These are phyloP conservation scores for Leccinellum luteum DNA, from an alignment of 768 basidiomycete genomes.

Conservation along the genomic window DNA sequence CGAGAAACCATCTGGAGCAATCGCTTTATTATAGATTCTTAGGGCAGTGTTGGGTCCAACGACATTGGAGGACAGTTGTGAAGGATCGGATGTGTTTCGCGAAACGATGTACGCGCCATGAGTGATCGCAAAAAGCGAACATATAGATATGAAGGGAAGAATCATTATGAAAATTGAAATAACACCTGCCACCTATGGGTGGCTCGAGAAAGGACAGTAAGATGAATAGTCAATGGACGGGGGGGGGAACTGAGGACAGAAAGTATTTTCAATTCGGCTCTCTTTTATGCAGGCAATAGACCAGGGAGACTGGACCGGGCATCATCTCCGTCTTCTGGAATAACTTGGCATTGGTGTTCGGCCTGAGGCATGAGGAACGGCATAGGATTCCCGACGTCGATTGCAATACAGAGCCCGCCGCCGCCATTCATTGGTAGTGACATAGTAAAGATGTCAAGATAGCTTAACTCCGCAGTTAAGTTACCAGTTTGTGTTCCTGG, in stretches of 20 bases:
- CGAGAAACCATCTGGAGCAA: conserved; percentile 50
- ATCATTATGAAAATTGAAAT: conserved; percentile 11
- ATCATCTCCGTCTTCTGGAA: neutral
- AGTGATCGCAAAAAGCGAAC: conserved; percentile 5
- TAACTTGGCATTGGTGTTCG: neutral
- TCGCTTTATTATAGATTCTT: conserved; percentile 37
- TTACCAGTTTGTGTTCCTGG: neutral
- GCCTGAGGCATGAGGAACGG: neutral
- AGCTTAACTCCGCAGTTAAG: neutral
- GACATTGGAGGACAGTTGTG: neutral
- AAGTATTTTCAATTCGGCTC: neutral
- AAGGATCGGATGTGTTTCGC: conserved; percentile 7
- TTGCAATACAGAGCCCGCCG: neutral
- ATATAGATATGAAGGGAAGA: neutral
- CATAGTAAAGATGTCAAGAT: neutral
- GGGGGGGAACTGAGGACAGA: neutral
- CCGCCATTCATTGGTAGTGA: neutral
- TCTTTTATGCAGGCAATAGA: conserved; percentile 1
- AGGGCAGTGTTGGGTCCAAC: conserved; percentile 28
- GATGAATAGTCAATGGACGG: neutral
- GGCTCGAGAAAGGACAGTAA: neutral
- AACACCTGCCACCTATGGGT: neutral
- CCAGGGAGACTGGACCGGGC: neutral
- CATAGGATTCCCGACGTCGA: neutral
- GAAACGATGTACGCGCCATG: conserved; percentile 20